Base-by-base conservation (phyloP, 345 rosid species). In the Anastatica hierochuntica region DNA sequence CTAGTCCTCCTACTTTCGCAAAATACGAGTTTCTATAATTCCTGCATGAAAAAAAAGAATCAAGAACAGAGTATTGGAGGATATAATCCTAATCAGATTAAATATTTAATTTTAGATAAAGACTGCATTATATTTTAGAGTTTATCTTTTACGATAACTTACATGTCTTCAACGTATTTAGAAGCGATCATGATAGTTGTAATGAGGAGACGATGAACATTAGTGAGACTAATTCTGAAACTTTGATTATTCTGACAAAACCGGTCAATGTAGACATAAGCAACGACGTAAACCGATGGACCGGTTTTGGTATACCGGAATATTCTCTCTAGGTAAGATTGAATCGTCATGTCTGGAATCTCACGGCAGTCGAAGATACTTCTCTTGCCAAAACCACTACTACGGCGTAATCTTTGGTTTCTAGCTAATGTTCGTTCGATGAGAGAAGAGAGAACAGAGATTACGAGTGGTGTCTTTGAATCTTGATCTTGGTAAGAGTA, bases 101-200 rank as follows among this genome's bases (percentile, higher is more conserved):
- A n/a, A n/a, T n/a, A n/a, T n/a, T n/a, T n/a, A n/a, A n/a, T n/a
- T n/a, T n/a, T n/a, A n/a, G n/a, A n/a, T n/a, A n/a, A n/a, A n/a
- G n/a, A n/a, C n/a, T n/a, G n/a, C n/a, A n/a, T n/a, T n/a, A n/a
- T n/a, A n/a, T n/a, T n/a, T n/a, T n/a, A n/a, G n/a, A n/a, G n/a
- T n/a, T n/a, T n/a, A n/a, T n/a, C n/a, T n/a, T n/a, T n/a, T n/a
- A n/a, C n/a, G 8, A 21, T 3, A 37, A 73, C 94, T 82, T 63
- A 86, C 97, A 86, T 73, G 76, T 90, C 95, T 58, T 90, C 95
- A 1, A 80, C 94, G 57, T 83, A 86, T 53, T 90, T 90, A 29
- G 97, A 86, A 52, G 97, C 90, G 50, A 84, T 76, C 95, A 86
- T 86, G 77, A 90, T 77, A 0, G 95, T 79, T 1, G 88, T 86